Evolutionary conservation across 495 filamentous ascomycete genomes (phyloP).

Genomic region (Talaromyces thailandensis): DNA sequence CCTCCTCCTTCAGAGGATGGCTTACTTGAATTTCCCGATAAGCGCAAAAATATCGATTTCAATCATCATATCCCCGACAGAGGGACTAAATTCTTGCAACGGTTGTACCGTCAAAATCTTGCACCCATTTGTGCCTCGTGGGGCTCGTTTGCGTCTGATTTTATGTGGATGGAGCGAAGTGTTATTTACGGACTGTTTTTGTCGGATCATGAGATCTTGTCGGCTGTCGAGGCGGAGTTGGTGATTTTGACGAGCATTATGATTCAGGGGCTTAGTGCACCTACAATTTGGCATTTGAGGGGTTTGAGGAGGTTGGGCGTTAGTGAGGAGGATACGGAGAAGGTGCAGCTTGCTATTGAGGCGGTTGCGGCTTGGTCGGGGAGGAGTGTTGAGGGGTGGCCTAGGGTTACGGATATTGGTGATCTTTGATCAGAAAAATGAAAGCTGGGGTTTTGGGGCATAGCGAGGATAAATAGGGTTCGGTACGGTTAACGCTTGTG

Average conservation of each 20-base stretch:
- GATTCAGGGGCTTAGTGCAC: slow-evolving; percentile 44
- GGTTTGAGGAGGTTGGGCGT: slow-evolving; percentile 44
- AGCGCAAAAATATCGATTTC: slow-evolving; percentile 8
- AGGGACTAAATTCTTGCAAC: slow-evolving; percentile 11
- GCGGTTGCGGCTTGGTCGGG: slow-evolving; percentile 10
- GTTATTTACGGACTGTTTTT: slow-evolving; percentile 52
- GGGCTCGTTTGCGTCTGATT: slow-evolving; percentile 10
- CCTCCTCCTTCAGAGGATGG: slow-evolving; percentile 3
- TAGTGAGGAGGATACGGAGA: slow-evolving; percentile 39
- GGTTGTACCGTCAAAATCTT: slow-evolving; percentile 12
- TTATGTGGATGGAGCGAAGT: slow-evolving; percentile 9
- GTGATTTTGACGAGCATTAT: slow-evolving; percentile 49
- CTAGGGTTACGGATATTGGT: slow-evolving; percentile 9
- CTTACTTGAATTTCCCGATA: slow-evolving; percentile 7
- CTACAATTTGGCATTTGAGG: slow-evolving; percentile 51
- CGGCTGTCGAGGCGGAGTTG: slow-evolving; percentile 45
- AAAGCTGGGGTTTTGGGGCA: not conserved
- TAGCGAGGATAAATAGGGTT: not conserved
- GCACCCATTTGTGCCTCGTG: slow-evolving; percentile 11
- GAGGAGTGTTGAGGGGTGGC: slow-evolving; percentile 8
- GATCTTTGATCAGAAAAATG: not conserved
- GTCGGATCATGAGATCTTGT: slow-evolving; percentile 42
- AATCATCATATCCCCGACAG: slow-evolving; percentile 5
- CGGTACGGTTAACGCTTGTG: not conserved
- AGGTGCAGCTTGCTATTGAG: slow-evolving; percentile 6